Conservation (phyloP, 331 rosid genomes). For the Stylosanthes scabra region DNA sequence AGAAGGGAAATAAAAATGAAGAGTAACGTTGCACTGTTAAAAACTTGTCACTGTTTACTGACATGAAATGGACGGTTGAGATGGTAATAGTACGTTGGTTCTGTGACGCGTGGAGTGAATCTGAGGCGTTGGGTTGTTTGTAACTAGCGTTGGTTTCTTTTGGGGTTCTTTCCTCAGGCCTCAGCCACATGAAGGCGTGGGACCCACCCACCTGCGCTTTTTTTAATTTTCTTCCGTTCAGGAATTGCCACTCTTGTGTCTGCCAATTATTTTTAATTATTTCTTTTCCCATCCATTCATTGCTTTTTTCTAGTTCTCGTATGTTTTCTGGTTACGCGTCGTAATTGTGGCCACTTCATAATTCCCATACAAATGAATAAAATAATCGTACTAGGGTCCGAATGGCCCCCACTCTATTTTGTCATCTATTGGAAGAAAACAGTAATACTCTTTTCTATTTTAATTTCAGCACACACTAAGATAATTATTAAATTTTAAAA, state of each 20-base stretch:
- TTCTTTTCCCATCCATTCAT: not conserved
- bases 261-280: not conserved
- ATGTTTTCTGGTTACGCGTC: conserved; percentile 42
- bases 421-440: not conserved
- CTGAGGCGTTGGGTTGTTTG: conserved; percentile 21
- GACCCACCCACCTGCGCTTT: conserved; percentile 51
- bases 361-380: not conserved
- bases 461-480: no score
- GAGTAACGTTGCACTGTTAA: not conserved
- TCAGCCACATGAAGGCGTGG: conserved; percentile 44
- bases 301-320: conserved; percentile 29
- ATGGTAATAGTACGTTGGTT: not conserved
- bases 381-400: not conserved
- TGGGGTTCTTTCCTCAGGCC: conserved; percentile 15
- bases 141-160: not conserved
- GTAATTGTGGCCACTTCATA: conserved; percentile 39
- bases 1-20: not conserved
- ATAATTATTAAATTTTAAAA: no score
- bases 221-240: not conserved
- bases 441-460: no score
- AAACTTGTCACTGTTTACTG: not conserved
- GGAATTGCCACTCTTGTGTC: conserved; percentile 18
- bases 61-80: conserved; percentile 28
- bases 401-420: not conserved
- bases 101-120: not conserved